Conservation (phyloP, 257 asterid genomes). For the Henckelia pumila region DNA sequence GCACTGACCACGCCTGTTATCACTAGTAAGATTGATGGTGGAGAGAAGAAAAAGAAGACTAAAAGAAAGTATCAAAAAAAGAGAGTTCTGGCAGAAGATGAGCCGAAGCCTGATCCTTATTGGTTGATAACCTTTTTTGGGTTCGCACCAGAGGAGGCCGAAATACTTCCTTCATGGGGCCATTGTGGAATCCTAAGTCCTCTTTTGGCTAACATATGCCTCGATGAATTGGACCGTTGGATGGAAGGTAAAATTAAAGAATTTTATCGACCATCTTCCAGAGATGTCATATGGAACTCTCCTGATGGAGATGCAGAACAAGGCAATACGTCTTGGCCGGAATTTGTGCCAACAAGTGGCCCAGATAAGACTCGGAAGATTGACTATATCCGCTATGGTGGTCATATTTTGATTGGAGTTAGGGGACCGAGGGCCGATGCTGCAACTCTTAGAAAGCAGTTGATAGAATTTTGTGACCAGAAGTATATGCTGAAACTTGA, state of each 20-base stretch:
- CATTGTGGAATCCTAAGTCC: conserved; percentile 97
- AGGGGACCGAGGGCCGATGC: conserved; percentile 99
- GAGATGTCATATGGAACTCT: conserved; percentile 89
- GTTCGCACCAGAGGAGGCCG: conserved; percentile 96
- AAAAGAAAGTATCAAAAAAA: conserved; percentile 92
- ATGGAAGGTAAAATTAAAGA: conserved; percentile 87
- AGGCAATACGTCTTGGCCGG: conserved; percentile 98
- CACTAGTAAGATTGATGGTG: conserved; percentile 56
- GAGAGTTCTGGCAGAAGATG: conserved; percentile 88
- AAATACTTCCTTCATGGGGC: conserved; percentile 85
- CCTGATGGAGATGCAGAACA: conserved; percentile 81
- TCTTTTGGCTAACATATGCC: conserved; percentile 81
- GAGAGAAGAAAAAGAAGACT: conserved; percentile 73
- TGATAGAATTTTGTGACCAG: conserved; percentile 85
- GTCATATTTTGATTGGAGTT: conserved; percentile 89
- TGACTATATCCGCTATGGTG: conserved; percentile 87
- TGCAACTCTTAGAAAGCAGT: conserved; percentile 75
- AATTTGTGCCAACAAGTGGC: conserved; percentile 94
- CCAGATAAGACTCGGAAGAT: conserved; percentile 94
- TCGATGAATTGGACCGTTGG: conserved; percentile 91
- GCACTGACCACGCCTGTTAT: conserved; percentile 81
- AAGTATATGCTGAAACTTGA: conserved; percentile 88
- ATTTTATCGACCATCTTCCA: conserved; percentile 74
- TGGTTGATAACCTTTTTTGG: conserved; percentile 92
- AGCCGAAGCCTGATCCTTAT: conserved; percentile 97